A percentile compares a stretch with the other conserved stretches of the same genome.
Conservation (phyloP, 495 filamentous ascomycete genomes). For the Podospora sp. region DNA sequence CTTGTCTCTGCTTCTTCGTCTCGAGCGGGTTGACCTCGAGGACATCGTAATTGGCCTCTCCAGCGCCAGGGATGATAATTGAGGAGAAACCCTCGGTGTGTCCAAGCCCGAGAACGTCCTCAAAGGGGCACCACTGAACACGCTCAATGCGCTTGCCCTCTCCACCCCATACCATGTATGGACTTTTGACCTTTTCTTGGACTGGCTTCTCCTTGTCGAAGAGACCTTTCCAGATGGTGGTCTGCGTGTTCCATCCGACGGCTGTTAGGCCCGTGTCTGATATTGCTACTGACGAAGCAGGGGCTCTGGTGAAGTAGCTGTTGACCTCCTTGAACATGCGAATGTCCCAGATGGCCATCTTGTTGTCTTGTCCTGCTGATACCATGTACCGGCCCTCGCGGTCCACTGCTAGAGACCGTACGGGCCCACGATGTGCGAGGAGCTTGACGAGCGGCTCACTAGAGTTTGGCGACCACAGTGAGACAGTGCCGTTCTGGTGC, state of each 20-base stretch:
- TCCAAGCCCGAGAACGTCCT: constrained; percentile 84
- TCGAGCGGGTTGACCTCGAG: constrained; percentile 97
- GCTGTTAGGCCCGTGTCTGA: constrained; percentile 85
- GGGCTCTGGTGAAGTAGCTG: constrained; percentile 82
- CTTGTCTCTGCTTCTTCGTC: constrained; percentile 87
- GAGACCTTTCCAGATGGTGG: constrained; percentile 85
- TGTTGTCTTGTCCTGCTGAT: constrained; percentile 83
- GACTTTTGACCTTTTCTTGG: constrained; percentile 78
- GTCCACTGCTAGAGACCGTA: constrained; percentile 82
- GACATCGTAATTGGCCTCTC: constrained; percentile 95
- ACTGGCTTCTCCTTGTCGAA: constrained; percentile 68
- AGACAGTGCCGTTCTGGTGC: constrained; percentile 92
- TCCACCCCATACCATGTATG: constrained; percentile 92
- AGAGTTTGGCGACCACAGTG: constrained; percentile 94
- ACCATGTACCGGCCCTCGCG: constrained; percentile 95
- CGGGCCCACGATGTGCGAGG: constrained; percentile 92
- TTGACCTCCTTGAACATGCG: constrained; percentile 91
- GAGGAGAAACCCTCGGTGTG: constrained; percentile 87
- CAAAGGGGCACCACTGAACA: constrained; percentile 89
- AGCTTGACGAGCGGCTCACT: constrained; percentile 86
- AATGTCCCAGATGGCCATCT: constrained; percentile 96
- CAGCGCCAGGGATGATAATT: constrained; percentile 87
- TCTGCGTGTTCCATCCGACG: constrained; percentile 89
- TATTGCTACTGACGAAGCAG: constrained; percentile 82
- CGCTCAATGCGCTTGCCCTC: constrained; percentile 80